Percentiles rank a stretch among this genome's conserved stretches.
Conservation (phyloP, 345 rosid species). For the Acer yangbiense region DNA sequence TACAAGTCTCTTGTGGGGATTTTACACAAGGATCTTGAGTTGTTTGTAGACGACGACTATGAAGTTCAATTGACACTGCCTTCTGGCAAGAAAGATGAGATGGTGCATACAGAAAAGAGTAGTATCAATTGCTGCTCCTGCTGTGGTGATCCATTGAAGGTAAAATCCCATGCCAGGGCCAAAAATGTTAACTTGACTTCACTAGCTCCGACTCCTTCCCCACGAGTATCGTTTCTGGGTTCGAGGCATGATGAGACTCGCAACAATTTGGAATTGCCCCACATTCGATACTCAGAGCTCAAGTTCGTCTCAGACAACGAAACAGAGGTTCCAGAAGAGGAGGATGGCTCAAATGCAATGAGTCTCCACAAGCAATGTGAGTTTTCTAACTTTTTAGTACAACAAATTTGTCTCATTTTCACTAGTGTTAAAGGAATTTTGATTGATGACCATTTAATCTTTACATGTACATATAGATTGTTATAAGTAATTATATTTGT, state of each 20-base stretch:
- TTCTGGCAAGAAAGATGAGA: slow-evolving; percentile 38
- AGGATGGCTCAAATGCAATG: slow-evolving; percentile 24
- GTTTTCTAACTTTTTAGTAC: neutral
- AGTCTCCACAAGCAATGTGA: slow-evolving; percentile 36
- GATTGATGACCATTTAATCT: no score
- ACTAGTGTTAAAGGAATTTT: no score
- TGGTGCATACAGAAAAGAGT: slow-evolving; percentile 21
- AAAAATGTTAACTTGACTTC: slow-evolving; percentile 31
- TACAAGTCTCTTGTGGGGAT: slow-evolving; percentile 81
- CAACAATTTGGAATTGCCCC: slow-evolving; percentile 33
- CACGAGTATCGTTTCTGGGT: slow-evolving; percentile 42
- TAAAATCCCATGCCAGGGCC: slow-evolving; percentile 35
- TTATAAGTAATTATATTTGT: neutral
- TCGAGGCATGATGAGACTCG: slow-evolving; percentile 31
- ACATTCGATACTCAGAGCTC: slow-evolving; percentile 37
- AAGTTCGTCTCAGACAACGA: slow-evolving; percentile 42
- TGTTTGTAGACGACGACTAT: slow-evolving; percentile 64
- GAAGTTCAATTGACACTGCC: slow-evolving; percentile 48
- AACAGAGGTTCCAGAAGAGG: slow-evolving; percentile 36
- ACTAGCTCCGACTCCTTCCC: slow-evolving; percentile 76
- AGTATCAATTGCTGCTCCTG: slow-evolving; percentile 51
- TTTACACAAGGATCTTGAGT: slow-evolving; percentile 74
- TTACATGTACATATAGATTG: no score
- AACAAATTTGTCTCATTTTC: neutral
- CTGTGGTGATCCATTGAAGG: slow-evolving; percentile 71